Conservation (phyloP, 1,139 yeast genomes). For the Spathaspora sp. region DNA sequence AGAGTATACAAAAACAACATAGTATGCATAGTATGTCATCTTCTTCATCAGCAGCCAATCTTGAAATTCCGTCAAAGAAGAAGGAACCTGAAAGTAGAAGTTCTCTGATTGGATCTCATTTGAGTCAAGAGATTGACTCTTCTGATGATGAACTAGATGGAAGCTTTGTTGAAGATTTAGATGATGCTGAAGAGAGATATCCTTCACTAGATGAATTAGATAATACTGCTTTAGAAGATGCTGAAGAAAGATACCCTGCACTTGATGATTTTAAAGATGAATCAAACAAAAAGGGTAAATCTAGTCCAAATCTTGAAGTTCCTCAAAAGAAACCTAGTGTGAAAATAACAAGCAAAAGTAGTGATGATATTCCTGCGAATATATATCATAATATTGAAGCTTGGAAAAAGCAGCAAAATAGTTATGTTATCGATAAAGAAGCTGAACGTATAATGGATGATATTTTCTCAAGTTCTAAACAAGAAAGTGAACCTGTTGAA, state of each 20-base stretch:
- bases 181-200: constrained; percentile 43
- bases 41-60: neutral
- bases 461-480: constrained; percentile 23
- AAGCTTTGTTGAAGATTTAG: constrained; percentile 33
- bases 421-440: constrained; percentile 20
- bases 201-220: constrained; percentile 42
- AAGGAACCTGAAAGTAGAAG: neutral
- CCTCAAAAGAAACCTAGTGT: neutral
- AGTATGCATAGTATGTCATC: neutral
- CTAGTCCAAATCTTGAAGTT: neutral
- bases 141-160: constrained; percentile 9
- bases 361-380: constrained; percentile 3
- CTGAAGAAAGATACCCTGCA: constrained; percentile 45
- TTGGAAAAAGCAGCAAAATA: constrained; percentile 27
- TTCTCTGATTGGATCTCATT: neutral
- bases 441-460: constrained; percentile 45
- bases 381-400: constrained; percentile 35
- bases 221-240: constrained; percentile 30
- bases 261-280: constrained; percentile 30
- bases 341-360: constrained; percentile 3
- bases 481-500: neutral
- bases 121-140: neutral
- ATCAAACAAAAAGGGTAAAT: constrained; percentile 1
- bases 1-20: neutral
- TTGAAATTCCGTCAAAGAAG: neutral